Conservation (phyloP, 495 filamentous ascomycete species). For the Penicillium psychrofluorescens region DNA sequence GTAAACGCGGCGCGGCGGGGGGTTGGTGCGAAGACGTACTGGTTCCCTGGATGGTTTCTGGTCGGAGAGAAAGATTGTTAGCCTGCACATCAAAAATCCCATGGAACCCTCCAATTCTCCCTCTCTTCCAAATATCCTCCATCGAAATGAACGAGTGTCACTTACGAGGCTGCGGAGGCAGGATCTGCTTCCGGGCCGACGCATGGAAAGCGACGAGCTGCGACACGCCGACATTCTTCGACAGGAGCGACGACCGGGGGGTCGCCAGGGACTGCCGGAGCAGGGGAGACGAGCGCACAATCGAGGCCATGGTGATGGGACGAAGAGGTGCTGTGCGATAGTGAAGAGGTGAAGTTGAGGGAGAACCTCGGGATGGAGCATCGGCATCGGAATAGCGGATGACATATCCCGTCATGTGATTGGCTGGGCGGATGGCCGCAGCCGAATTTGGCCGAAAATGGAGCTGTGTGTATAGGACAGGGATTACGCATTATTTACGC, state of each 20-base stretch:
- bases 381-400: slow-evolving; percentile 37
- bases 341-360: slow-evolving; percentile 25
- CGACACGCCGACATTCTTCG: slow-evolving; percentile 34
- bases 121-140: too few species aligned
- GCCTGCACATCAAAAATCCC: slow-evolving; percentile 2
- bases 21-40: slow-evolving; percentile 44
- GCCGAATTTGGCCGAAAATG: slow-evolving; percentile 23
- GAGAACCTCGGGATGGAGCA: slow-evolving; percentile 30
- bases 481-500: too few species aligned
- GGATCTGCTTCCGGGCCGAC: slow-evolving; percentile 56
- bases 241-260: slow-evolving; percentile 29
- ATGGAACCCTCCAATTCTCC: neutral
- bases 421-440: slow-evolving; percentile 40
- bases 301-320: slow-evolving; percentile 35
- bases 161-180: slow-evolving; percentile 64
- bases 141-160: neutral
- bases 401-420: slow-evolving; percentile 32
- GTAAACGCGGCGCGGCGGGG: neutral
- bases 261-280: slow-evolving; percentile 33
- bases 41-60: slow-evolving; percentile 72
- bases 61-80: slow-evolving; percentile 9
- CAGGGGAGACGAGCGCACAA: slow-evolving; percentile 31
- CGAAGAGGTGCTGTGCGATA: slow-evolving; percentile 10
- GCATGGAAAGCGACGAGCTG: slow-evolving; percentile 65
- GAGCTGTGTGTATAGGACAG: too few species aligned